Evolutionary conservation across 2,329 filamentous ascomycete species (phyloP), one percentile per base, ranked within the genome.

Genomic region (Lizonia empirigonia): DNA sequence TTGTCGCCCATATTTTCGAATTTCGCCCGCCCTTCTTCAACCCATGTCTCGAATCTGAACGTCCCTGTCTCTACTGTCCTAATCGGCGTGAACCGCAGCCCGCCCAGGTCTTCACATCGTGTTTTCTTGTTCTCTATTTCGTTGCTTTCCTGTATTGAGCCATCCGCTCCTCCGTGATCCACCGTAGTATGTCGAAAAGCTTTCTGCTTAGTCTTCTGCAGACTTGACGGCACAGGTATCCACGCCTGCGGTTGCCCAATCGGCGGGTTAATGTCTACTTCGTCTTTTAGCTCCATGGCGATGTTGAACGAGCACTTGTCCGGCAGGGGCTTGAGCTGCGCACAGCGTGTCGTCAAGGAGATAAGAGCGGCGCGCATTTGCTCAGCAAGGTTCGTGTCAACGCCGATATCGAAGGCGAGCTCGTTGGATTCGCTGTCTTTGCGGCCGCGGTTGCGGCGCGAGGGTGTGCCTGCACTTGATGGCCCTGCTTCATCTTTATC

Each of bases 221-320:
- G 29, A 36, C 75, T 76, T 6, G 80, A 78, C 60, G 85, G 79
- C 34, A 80, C 80, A 10, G 84, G 83, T 48, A 86, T 80, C 84
- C 84, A 87, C 7, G 78, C 75, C 64, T 85, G 81, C 57, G 77
- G 76, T 58, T 85, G 76, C 32, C 69, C 70, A 22, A 78, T 60
- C 1, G 78, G 78, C 24, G 78, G 72, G 30, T 76, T 70, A 27
- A 76, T 77, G 10, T 80, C 73, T 0, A 78, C 79, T 33, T 85
- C 79, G 18, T 87, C 82, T 32, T 82, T 83, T 57, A 92, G 69
- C 71, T 93, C 89, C 32, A 93, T 81, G 0, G 86, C 87, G 13
- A 93, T 71, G 0, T 88, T 90, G 70, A 89, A 93, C 0, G 87
- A 88, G 70, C 88, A 91, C 1, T 82, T 81, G 1, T 78, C 73